Evolutionary conservation across 768 basidiomycete species (phyloP), one percentile per base, ranked within the genome.

Genomic region (Hypsizygus marmoreus): DNA sequence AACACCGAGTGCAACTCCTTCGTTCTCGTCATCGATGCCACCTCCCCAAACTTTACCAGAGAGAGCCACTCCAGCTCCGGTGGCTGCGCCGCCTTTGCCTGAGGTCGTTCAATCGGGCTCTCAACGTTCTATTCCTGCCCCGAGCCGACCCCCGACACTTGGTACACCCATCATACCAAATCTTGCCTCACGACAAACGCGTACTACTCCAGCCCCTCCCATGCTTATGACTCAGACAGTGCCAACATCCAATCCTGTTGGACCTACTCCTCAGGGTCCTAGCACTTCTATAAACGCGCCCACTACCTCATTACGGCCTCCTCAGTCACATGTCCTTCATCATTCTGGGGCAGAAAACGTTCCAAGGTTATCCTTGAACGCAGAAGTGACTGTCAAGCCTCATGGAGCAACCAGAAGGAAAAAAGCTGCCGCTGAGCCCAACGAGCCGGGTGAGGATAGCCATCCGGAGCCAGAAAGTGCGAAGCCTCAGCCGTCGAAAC

Each of bases 121-220:
- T 34, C 30, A 19, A 25, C 22, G n/a, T 1, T 13, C 47, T 1
- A 25, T 44, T 32, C 40, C 33, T 20, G 4, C 31, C 29, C 19
- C 35, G 20, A 34, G 33, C 8, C 40, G 32, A n/a, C 40, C 50
- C 4, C 28, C 42, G n/a, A n/a, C 40, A 6, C 16, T 30, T 17
- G 40, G 40, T 29, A 42, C 40, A 29, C 30, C 26, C 11, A 39
- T 39, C 25, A n/a, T n/a, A n/a, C 19, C 24, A 39, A 38, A 31
- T 49, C 10, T 22, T 42, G 9, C 2, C 29, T 25, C 10, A 22
- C 22, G n/a, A n/a, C 49, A 39, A 20, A 40, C 8, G 24, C 51
- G 45, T 30, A 52, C 30, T 24, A 47, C 44, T 42, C 44, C 45
- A n/a, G 45, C 41, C 11, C 52, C 55, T 16, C 49, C 55, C 14